Evolutionary conservation across 2,329 filamentous ascomycete species (phyloP).

Genomic region (Colletotrichum euphorbiae): DNA sequence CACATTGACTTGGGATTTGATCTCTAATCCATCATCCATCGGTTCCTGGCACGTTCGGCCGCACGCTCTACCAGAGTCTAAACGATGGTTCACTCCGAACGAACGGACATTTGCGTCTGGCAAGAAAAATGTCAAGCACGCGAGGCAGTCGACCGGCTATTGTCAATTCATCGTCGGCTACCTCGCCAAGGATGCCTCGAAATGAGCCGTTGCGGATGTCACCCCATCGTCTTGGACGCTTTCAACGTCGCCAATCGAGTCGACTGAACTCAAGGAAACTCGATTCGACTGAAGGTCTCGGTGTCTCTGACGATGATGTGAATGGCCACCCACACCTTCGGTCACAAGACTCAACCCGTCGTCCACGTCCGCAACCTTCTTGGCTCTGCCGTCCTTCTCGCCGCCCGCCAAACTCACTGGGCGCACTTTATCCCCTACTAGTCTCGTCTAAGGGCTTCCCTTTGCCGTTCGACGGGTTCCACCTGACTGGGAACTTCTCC

Average conservation of each 20-base stretch:
- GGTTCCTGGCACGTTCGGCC: background rate
- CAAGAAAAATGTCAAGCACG: constrained; percentile 13
- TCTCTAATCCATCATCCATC: background rate
- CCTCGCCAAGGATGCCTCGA: constrained; percentile 10
- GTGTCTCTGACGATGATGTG: constrained; percentile 12
- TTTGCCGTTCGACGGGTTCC: constrained; percentile 16
- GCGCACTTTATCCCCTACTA: constrained; percentile 1
- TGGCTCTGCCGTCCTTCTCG: constrained; percentile 7
- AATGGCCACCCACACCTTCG: background rate
- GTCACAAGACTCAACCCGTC: constrained; percentile 2
- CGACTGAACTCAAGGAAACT: too few species aligned
- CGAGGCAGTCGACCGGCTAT: background rate
- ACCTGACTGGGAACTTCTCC: constrained; percentile 9
- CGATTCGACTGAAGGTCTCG: background rate
- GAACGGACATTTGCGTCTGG: constrained; percentile 8
- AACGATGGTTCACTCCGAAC: background rate
- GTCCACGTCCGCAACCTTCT: constrained; percentile 9
- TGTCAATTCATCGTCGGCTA: background rate
- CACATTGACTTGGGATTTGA: background rate
- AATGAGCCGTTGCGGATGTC: constrained; percentile 10
- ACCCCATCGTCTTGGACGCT: constrained; percentile 1
- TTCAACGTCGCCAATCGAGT: background rate
- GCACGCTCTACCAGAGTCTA: background rate
- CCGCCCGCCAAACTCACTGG: background rate
- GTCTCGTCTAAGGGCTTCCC: constrained; percentile 15